Base-by-base conservation (phyloP, 2,329 filamentous ascomycete genomes). In the Xylogone sp. region DNA sequence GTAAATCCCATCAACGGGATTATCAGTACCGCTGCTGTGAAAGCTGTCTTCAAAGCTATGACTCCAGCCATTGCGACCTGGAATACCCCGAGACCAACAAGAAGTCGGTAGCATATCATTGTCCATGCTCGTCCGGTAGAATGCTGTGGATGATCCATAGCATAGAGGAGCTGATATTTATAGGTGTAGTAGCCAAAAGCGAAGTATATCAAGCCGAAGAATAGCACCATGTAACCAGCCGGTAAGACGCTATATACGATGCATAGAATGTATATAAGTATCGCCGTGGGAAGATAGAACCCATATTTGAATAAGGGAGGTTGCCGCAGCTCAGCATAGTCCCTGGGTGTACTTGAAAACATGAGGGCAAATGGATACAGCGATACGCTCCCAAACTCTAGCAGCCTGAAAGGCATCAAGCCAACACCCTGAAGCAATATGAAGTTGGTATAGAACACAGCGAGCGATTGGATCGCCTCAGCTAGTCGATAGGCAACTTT, bases 161-260 rank as follows among this genome's bases (percentile, higher is more conserved):
- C 91, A 68, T 99, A 99, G 3, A 99, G 78, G 3, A 99, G 77
- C 73, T 99, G 95, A 71, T 99, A 99, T 68, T 97, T 97, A 79
- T 96, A 95, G 27, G 90, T 88, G 65, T 93, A 93, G 67, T 90
- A 88, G 19, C 91, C 91, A 13, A 96, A 80, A 19, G 82, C 67
- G 62, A 95, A 96, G 69, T 95, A 99, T 12, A 90, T 74, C 46
- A 93, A 73, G 3, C 94, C 94, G 46, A 93, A 85, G 9, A 92
- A 75, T 16, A 96, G 81, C 12, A 97, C 87, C 49, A 88, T 77
- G 73, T 86, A 95, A 0, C 92, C 94, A 46, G 81, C 79, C 1
- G 83, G 84, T 12, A 97, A 77, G 18, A 96, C 86, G 64, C 90
- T 95, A 75, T 99, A 99, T 6, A 97, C 92, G 42, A 96, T 79